Base-by-base conservation (phyloP, 352 stramenopile species). In the Phytophthora boehmeriae region DNA sequence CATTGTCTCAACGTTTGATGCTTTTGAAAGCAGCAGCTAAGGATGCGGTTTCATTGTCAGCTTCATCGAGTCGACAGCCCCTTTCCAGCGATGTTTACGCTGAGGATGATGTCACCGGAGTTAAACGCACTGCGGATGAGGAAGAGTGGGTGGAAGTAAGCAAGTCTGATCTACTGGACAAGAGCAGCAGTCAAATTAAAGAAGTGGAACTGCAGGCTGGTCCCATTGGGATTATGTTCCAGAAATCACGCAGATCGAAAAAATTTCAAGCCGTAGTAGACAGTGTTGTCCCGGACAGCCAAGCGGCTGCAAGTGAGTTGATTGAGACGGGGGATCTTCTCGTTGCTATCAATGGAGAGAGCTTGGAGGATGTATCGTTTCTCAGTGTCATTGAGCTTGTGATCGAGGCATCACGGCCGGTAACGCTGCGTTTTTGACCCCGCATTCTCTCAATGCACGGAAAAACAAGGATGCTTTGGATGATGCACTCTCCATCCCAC, bases 141-240 rank as follows among this genome's bases (percentile, higher is more conserved):
- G 82, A 93, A 19, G 85, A 90, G 39, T 94, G 85, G 87, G 76
- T 95, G 8, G 78, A 93, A 67, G 83, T 92, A 1, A 79, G 75
- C 52, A 25, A 86, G 68, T 22, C 67, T 59, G n/a, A 22, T 28
- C 76, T 66, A 1, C 56, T 83, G 20, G 71, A 82, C 22, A 89
- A 89, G 50, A 87, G 66, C 36, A 46, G 74, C 8, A 62, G 64
- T 4, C 75, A 68, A 62, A 68, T 23, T 1, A 83, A 83, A n/a
- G 85, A 92, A 27, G 84, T 96, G 2, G 68, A 88, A 3, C 83
- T 96, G 42, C 72, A 93, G 38, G 28, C 48, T 20, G 88, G 84
- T 1, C 80, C 86, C 10, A 80, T 95, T 17, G 88, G 88, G 1
- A 92, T 96, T 36, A 46, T 93, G 23, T 89, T 96, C 36, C 83